These are phyloP conservation scores for Spiromastix sp. DNA, from an alignment of 2,329 filamentous ascomycete genomes.

Conservation along the genomic window DNA sequence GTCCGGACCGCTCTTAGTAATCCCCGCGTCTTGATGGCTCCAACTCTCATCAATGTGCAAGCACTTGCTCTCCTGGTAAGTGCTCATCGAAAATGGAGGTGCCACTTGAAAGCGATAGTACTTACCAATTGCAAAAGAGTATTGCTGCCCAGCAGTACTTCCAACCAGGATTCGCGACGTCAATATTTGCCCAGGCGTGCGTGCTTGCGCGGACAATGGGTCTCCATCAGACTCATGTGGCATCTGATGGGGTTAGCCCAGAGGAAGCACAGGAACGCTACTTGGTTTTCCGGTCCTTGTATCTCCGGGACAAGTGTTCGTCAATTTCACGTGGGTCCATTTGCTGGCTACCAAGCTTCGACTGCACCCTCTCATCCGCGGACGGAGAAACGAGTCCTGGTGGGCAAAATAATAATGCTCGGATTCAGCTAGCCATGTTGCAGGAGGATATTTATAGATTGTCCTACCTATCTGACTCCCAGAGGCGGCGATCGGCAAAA, in stretches of 20 bases:
- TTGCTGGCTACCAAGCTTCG: constrained; percentile 9
- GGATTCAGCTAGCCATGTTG: constrained; percentile 1
- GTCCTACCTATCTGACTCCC: constrained; percentile 1
- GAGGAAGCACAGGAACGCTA: constrained; percentile 8
- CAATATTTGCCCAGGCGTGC: constrained; percentile 10
- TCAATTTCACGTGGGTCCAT: constrained; percentile 9
- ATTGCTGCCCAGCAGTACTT: constrained; percentile 9
- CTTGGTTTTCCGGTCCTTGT: constrained; percentile 9
- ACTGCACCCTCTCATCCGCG: constrained; percentile 6
- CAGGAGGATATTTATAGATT: constrained; percentile 3
- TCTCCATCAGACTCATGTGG: constrained; percentile 6
- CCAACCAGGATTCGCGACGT: constrained; percentile 7
- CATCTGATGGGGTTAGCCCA: constrained; percentile 1
- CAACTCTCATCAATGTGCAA: constrained; percentile 10
- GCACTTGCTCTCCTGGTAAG: constrained; percentile 8
- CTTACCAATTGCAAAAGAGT: too few species aligned
- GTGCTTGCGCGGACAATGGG: constrained; percentile 10
- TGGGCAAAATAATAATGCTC: background rate
- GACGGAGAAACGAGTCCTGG: background rate
- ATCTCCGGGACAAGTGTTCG: constrained; percentile 9
- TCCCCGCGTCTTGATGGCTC: constrained; percentile 6
- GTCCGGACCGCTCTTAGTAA: constrained; percentile 8
- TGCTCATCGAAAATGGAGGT: background rate
- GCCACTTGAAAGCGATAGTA: background rate
- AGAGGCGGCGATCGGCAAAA: background rate